phyloP scores from a whole-genome alignment of 2,329 filamentous ascomycete species.

The Orbilia javanica region DNA sequence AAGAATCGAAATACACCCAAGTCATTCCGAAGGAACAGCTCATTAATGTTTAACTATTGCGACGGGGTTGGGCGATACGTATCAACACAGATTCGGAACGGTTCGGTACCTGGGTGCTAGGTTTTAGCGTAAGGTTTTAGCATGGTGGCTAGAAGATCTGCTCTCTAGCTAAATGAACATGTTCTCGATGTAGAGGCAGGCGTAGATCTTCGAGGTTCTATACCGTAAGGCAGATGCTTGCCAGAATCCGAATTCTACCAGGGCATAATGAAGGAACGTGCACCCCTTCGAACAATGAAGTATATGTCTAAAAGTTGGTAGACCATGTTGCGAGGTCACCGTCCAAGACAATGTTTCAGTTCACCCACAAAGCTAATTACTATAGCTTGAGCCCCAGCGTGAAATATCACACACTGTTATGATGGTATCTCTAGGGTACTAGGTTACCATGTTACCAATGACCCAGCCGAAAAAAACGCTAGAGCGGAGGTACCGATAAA shows the following conservation, averaged over 20 bases:
- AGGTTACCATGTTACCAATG: slow-evolving; percentile 48
- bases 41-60: no score
- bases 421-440: slow-evolving; percentile 39
- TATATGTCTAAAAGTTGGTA: slow-evolving; percentile 7
- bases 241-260: slow-evolving; percentile 20
- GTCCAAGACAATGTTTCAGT: slow-evolving; percentile 56
- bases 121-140: no score
- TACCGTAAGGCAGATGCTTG: slow-evolving; percentile 44
- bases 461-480: slow-evolving; percentile 37
- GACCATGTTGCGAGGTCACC: slow-evolving; percentile 22
- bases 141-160: not conserved
- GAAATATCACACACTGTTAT: slow-evolving; percentile 35
- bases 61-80: not conserved
- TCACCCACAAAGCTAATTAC: slow-evolving; percentile 18
- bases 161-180: not conserved
- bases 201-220: slow-evolving; percentile 34
- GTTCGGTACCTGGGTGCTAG: not conserved
- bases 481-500: slow-evolving; percentile 34
- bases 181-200: not conserved
- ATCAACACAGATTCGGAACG: not conserved
- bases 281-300: slow-evolving; percentile 4
- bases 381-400: slow-evolving; percentile 37
- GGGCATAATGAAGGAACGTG: slow-evolving; percentile 31
- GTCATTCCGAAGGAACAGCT: no score
- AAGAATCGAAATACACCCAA: no score